phyloP scores from a whole-genome alignment of 495 filamentous ascomycete species.

The Talaromyces wortmannii region DNA sequence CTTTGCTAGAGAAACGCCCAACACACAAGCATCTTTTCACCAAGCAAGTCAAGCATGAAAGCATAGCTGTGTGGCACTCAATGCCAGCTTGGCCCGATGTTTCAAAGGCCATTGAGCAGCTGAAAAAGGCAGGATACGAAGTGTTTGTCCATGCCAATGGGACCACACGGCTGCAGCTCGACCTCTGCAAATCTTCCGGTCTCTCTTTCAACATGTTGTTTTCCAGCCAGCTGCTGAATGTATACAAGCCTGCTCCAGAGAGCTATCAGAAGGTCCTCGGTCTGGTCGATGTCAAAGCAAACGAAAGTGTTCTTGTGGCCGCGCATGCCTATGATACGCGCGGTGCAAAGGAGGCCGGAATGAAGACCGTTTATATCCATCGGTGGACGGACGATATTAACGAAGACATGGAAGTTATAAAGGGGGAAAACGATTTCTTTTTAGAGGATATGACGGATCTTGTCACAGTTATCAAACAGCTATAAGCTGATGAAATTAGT shows the following conservation, averaged over 20 bases:
- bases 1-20: conserved; percentile 18
- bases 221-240: conserved; percentile 42
- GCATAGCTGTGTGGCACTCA: conserved; percentile 34
- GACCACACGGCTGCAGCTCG: conserved; percentile 46
- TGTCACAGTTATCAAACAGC: conserved; percentile 6
- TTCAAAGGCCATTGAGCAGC: conserved; percentile 14
- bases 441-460: conserved; percentile 34
- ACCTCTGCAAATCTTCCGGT: conserved; percentile 39
- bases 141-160: conserved; percentile 49
- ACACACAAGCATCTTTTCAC: conserved; percentile 17
- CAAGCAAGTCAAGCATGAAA: conserved; percentile 6
- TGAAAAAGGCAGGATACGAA: conserved; percentile 19
- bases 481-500: neutral
- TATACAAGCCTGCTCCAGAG: conserved; percentile 38
- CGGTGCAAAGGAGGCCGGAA: conserved; percentile 35
- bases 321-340: conserved; percentile 48
- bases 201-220: conserved; percentile 45
- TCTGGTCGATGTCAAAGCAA: conserved; percentile 30
- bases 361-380: conserved; percentile 44
- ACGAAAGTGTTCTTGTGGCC: conserved; percentile 45
- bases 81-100: conserved; percentile 44
- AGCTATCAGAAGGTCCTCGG: conserved; percentile 37
- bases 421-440: conserved; percentile 37
- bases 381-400: conserved; percentile 47
- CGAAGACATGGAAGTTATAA: conserved; percentile 41